Evolutionary conservation across 75 land plant species (phyloP), one percentile per base, ranked within the genome.

Genomic region (Azolla pinnata): DNA sequence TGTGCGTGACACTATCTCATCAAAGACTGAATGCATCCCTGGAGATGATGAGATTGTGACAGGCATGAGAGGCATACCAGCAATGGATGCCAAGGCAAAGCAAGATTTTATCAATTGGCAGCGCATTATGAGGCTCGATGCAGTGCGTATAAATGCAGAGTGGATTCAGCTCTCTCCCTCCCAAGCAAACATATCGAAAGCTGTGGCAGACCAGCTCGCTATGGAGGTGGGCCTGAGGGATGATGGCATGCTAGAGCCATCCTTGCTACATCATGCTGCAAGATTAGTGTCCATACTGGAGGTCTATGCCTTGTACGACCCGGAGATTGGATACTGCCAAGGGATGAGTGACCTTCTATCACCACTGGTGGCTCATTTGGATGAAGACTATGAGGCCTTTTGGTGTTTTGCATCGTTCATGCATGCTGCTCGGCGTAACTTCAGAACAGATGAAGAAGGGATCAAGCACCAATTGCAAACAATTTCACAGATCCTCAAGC

Each of bases 271-370:
- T 61, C 90, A 89, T 65, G 96, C 96, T 16, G 81, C 96, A 19
- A 68, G 96, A 2, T 52, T 86, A 7, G 96, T 89, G 25, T 66
- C 79, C 3, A 72, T 89, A 5, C 76, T 89, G 1, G 96, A 89
- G 57, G 91, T 87, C 0, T 89, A 89, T 63, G 86, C 96, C 12
- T 48, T 89, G 4, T 81, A 86, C 48, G 96, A 89, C 59, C 79
- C 80, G 1, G 90, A 85, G 34, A 86, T 75, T 29, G 96, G 96
- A 7, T 86, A 89, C 28, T 89, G 90, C 63, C 96, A 89, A 60
- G 96, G 96, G 19, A 89, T 89, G 96, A 83, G 96, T 55, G 96
- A 89, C 59, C 71, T 89, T 24, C 88, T 89, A 0, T 83, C 96
- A 2, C 96, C 96, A 33, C 83, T 89, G 21, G 64, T 83, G 42